Percentiles rank a stretch among this genome's conserved stretches.
These are phyloP conservation scores for Fistulifera solaris DNA, from an alignment of 108 stramenopile genomes.

Conservation along the genomic window DNA sequence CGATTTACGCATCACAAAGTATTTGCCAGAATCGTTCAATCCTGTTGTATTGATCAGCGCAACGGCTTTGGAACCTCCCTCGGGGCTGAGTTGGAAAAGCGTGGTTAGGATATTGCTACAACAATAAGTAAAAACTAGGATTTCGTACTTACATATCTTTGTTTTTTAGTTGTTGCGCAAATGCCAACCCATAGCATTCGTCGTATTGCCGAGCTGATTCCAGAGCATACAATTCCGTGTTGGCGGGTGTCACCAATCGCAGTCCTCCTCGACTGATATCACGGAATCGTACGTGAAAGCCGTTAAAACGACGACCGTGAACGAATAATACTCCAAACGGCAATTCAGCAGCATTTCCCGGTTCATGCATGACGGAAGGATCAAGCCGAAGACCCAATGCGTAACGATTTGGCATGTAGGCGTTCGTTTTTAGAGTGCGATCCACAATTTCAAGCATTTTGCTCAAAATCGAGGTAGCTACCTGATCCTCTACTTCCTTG, in stretches of 20 bases:
- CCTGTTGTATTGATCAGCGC: conserved; percentile 79
- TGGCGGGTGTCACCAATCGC: conserved; percentile 90
- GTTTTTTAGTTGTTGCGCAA: conserved; percentile 77
- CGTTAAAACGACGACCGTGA: conserved; percentile 95
- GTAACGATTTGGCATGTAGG: conserved; percentile 90
- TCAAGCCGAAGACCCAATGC: conserved; percentile 86
- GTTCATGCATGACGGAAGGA: conserved; percentile 70
- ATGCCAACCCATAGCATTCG: conserved; percentile 92
- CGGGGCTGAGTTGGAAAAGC: conserved; percentile 33
- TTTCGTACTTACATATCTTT: conserved; percentile 43
- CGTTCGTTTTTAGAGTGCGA: conserved; percentile 84
- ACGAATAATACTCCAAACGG: conserved; percentile 92
- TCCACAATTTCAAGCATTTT: conserved; percentile 87
- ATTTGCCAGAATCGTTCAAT: conserved; percentile 35
- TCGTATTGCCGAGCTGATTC: conserved; percentile 92
- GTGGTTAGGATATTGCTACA: no score
- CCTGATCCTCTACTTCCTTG: conserved; percentile 67
- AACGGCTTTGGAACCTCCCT: conserved; percentile 96
- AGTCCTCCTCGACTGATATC: conserved; percentile 95
- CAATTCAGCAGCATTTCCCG: conserved; percentile 29
- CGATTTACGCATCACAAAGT: conserved; percentile 86
- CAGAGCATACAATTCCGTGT: conserved; percentile 78
- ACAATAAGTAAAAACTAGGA: no score
- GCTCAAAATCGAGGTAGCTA: conserved; percentile 52
- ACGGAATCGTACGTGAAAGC: conserved; percentile 95